Percentiles rank a stretch among this genome's conserved stretches.
Evolutionary conservation across 169 alveolate species (phyloP).

Genomic region (Fabrea salina): DNA sequence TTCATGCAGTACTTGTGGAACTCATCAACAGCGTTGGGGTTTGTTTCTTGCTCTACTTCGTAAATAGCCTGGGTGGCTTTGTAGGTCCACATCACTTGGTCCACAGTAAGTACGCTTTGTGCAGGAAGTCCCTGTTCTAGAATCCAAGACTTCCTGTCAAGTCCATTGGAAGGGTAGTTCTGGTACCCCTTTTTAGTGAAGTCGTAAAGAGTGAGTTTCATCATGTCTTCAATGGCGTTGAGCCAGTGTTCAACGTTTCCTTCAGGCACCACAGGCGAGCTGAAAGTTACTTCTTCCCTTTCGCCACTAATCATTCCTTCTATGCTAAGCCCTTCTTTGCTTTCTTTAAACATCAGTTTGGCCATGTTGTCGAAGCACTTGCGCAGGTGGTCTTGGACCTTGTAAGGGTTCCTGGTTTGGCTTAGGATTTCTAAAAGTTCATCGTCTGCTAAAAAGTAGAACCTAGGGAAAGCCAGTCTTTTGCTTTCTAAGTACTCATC

Average conservation of each 20-base stretch:
- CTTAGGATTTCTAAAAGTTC: conserved; percentile 84
- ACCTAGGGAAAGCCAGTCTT: conserved; percentile 89
- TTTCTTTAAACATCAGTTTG: conserved; percentile 72
- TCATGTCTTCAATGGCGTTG: conserved; percentile 77
- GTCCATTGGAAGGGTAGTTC: conserved; percentile 38
- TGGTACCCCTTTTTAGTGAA: conserved; percentile 52
- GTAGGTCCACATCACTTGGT: conserved; percentile 85
- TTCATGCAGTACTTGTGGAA: conserved; percentile 74
- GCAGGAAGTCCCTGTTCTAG: conserved; percentile 69
- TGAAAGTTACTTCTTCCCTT: conserved; percentile 69
- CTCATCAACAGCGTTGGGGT: conserved; percentile 74
- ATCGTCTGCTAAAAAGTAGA: conserved; percentile 87
- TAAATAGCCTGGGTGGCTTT: conserved; percentile 50
- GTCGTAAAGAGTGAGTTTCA: conserved; percentile 82
- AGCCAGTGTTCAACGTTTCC: conserved; percentile 89
- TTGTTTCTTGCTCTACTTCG: conserved; percentile 38
- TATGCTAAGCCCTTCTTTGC: conserved; percentile 42
- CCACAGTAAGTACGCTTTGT: conserved; percentile 79
- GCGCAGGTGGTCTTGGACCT: conserved; percentile 84
- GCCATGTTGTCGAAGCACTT: conserved; percentile 88
- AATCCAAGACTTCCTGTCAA: conserved; percentile 83
- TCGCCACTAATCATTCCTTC: conserved; percentile 82
- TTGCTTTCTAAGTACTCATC: conserved; percentile 86
- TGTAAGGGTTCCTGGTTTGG: conserved; percentile 84
- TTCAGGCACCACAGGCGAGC: conserved; percentile 76